Base-by-base conservation (phyloP, 495 filamentous ascomycete species). In the Hamigera avellanea region DNA sequence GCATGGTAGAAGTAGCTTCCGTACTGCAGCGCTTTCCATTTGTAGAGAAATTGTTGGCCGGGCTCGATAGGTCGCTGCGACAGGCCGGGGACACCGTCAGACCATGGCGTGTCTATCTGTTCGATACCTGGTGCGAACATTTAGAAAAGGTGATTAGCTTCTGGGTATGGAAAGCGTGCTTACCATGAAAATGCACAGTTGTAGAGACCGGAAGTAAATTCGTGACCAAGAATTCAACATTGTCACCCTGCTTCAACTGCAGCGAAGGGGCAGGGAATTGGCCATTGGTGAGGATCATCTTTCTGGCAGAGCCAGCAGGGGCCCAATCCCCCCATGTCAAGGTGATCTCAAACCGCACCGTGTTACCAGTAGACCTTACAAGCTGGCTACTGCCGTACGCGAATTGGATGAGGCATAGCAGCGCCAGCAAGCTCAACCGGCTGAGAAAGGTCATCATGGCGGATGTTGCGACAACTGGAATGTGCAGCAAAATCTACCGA, bases 221-320 rank as follows among this genome's bases (percentile, higher is more conserved):
- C 37, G 61, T 54, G 6, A 80, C 73, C 12, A 67, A 60, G 13
- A 81, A 71, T 26, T 78, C 59, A 38, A 80, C 75, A 32, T 62
- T 59, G 44, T 81, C 75, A 3, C 75, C 76, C 56, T 78, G 70
- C 43, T 77, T 69, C 3, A 77, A 55, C 29, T 65, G 60, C 33
- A 81, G 60, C 14, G 63, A 36, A 0, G 76, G 78, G 1, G 70
- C 76, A 2, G 78, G 78, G 34, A 69, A 72, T 14, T 74, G 70
- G 1, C 69, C 71, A 55, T 81, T 81, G 32, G 69, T 68, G 7
- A 76, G 62, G 7, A 80, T 67, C 2, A 73, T 53, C n/a, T 66
- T 48, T 29, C 71, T 52, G n/a, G 45, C 34, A 6, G 48, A 31
- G 10, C 59, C 59, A 10, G 59, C 57, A 15, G 56, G 44, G 2